Conservation (phyloP, 805 yeast species). For the Yamadazyma scolyti region DNA sequence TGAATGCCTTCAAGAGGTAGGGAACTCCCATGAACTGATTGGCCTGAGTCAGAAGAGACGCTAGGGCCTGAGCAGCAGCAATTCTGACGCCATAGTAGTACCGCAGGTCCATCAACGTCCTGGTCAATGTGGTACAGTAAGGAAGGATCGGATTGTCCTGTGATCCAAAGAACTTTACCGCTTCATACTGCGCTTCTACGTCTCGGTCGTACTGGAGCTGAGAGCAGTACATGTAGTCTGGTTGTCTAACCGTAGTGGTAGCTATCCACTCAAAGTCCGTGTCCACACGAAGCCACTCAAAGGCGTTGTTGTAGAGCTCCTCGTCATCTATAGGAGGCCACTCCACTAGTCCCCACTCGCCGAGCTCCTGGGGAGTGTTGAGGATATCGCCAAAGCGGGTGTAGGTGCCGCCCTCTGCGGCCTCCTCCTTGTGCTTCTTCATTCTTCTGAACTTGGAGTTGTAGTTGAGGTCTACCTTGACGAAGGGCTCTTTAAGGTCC, state of each 20-base stretch:
- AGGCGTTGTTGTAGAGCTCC: conserved; percentile 72
- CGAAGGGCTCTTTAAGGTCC: conserved; percentile 77
- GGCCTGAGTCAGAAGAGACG: conserved; percentile 58
- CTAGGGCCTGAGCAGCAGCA: conserved; percentile 81
- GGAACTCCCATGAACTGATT: conserved; percentile 67
- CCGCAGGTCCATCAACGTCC: conserved; percentile 79
- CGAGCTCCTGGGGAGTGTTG: conserved; percentile 54
- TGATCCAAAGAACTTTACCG: conserved; percentile 68
- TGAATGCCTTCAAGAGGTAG: conserved; percentile 69
- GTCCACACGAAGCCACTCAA: conserved; percentile 97
- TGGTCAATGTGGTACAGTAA: conserved; percentile 70
- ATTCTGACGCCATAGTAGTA: conserved; percentile 87
- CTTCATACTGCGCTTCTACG: conserved; percentile 90
- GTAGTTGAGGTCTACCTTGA: conserved; percentile 90
- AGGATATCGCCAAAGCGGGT: conserved; percentile 71
- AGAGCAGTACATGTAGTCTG: conserved; percentile 92
- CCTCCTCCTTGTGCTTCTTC: conserved; percentile 54
- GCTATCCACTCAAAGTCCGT: conserved; percentile 98
- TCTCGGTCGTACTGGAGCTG: conserved; percentile 94
- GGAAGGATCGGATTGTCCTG: conserved; percentile 53
- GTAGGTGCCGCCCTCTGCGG: conserved; percentile 35
- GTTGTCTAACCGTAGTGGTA: conserved; percentile 73
- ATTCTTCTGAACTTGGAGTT: conserved; percentile 88
- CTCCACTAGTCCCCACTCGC: conserved; percentile 71
- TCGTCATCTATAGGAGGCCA: conserved; percentile 71